phyloP scores from a whole-genome alignment of 139 green algal species.

The Pleodorina starrii region DNA sequence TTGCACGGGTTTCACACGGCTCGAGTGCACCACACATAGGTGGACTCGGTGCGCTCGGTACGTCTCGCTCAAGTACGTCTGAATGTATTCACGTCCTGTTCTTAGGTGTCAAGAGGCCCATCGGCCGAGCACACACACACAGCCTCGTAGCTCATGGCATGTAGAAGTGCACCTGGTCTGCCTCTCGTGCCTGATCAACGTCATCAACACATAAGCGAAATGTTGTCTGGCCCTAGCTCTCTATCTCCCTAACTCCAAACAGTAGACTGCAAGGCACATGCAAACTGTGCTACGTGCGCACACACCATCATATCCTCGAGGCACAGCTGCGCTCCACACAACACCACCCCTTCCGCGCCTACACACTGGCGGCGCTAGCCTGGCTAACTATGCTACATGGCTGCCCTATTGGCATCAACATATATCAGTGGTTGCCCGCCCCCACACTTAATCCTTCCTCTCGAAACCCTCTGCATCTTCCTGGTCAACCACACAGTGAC shows the following conservation, averaged over 20 bases:
- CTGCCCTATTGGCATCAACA: slow-evolving; percentile 12
- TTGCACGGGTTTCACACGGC: background rate
- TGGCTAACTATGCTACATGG: slow-evolving; percentile 29
- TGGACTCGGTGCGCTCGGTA: too few species aligned
- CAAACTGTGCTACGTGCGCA: slow-evolving; percentile 24
- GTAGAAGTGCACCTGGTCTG: slow-evolving; percentile 26
- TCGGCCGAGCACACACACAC: slow-evolving; percentile 1
- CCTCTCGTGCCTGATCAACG: background rate
- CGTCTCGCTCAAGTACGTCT: too few species aligned
- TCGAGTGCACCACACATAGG: background rate
- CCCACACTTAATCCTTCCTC: background rate
- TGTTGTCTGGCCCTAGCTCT: slow-evolving; percentile 16
- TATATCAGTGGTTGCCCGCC: background rate
- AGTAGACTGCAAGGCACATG: slow-evolving; percentile 18
- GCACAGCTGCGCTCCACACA: slow-evolving; percentile 11
- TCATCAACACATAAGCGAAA: background rate
- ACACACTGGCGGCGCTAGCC: background rate
- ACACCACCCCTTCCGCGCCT: background rate
- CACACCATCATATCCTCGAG: background rate
- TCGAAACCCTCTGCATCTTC: slow-evolving; percentile 1
- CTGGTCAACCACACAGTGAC: background rate
- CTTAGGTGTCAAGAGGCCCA: background rate
- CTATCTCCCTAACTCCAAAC: slow-evolving; percentile 17
- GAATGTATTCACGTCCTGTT: background rate
- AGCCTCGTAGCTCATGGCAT: slow-evolving; percentile 4